These are phyloP conservation scores for Castanea sativa DNA, from an alignment of 306 rosid genomes.

Conservation along the genomic window DNA sequence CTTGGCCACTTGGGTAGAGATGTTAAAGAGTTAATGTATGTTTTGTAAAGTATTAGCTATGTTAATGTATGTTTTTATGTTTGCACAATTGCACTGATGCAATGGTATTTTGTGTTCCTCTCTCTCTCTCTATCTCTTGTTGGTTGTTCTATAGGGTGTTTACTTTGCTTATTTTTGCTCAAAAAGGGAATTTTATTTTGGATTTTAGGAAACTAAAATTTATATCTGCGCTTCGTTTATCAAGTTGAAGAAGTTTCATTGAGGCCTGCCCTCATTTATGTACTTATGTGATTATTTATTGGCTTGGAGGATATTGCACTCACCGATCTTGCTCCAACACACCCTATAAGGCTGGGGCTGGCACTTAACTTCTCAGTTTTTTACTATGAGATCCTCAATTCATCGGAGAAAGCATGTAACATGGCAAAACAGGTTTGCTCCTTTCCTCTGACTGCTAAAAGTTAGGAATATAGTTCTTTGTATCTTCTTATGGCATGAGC, in stretches of 20 bases:
- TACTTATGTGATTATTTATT: background rate
- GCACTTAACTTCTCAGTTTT: conserved; percentile 77
- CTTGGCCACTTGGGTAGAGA: too few relatives aligned
- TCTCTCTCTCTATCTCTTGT: background rate
- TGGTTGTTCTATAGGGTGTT: background rate
- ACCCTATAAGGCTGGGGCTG: conserved; percentile 77
- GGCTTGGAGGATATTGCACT: conserved; percentile 51
- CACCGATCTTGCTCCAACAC: conserved; percentile 71
- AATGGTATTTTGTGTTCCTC: background rate
- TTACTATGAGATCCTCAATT: conserved; percentile 76
- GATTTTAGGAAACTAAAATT: background rate
- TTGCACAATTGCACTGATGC: background rate
- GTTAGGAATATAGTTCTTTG: background rate
- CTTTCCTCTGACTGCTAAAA: background rate
- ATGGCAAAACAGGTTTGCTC: conserved; percentile 74
- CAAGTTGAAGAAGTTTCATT: background rate
- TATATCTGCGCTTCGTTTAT: background rate
- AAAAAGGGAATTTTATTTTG: background rate
- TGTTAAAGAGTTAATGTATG: background rate
- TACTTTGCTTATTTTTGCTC: background rate
- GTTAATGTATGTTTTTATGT: background rate
- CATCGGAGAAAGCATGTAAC: conserved; percentile 71
- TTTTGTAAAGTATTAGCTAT: background rate
- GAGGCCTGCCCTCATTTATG: background rate
- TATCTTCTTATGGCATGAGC: too few relatives aligned